Evolutionary conservation across 2,329 filamentous ascomycete genomes (phyloP), one percentile per base, ranked within the genome.

Genomic region (Cadophora malorum): DNA sequence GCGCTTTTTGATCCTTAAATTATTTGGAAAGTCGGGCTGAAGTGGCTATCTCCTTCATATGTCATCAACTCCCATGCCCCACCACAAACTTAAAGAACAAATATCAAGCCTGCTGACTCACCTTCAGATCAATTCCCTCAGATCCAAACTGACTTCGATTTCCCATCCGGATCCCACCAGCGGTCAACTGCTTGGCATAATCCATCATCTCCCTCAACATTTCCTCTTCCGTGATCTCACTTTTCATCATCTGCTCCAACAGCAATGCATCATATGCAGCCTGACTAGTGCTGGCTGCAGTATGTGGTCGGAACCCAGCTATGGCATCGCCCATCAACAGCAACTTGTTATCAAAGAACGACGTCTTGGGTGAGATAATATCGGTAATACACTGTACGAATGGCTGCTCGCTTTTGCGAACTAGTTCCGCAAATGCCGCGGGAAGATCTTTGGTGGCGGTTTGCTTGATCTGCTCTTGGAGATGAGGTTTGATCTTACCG

Each of bases 251-350:
- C 4, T 65, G 55, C 50, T 68, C 67, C 9, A 74, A 14, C 33
- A 70, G 19, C 28, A 74, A 31, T 1, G 73, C 73, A 70, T 79
- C 67, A 50, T 73, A 73, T 0, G 78, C 78, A 10, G 77, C 77
- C 70, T 83, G 82, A 12, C 77, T 79, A 1, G 81, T 82, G 23
- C 80, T 81, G 3, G 79, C 78, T 3, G 80, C 81, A 1, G 81
- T 80, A 70, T 83, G 82, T 2, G 82, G 81, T 4, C 82, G 70
- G 64, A 84, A 82, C 0, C 79, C 79, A 0, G 81, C 80, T 0
- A 83, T 69, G 0, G 81, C 80, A 70, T 84, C 82, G 1, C 73
- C 72, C 3, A 82, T 74, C 1, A 84, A 69, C 16, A 83, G 68
- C 0, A 83, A 74, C 66, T 78, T 80, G 0, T 79, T 80, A 9